Evolutionary conservation across 805 yeast genomes (phyloP), one percentile per base, ranked within the genome.

Genomic region (Metschnikowia santaceciliae): DNA sequence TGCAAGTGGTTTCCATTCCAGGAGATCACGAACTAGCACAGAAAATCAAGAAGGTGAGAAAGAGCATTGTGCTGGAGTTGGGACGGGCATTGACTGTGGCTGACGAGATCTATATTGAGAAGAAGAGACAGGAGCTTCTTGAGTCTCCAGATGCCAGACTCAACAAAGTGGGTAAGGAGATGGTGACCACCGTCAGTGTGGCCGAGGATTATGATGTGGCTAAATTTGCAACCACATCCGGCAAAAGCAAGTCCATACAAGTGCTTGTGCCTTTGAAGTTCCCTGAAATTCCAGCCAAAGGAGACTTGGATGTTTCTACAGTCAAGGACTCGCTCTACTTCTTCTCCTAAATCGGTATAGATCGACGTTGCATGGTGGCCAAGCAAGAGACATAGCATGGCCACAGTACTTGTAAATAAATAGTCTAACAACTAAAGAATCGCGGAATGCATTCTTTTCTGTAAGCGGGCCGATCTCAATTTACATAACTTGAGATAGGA

Each of bases 311-410:
- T 62, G 95, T 92, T 35, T 69, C 72, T 37, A 79, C 78, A 51
- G 85, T 91, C 40, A 77, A 78, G 62, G 80, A 83, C 46, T 88
- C 96, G 55, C 76, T 77, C 32, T 92, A 92, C 68, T 92, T 92
- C 77, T 92, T 92, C 59, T 72, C 77, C 38, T 73, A 38, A 41
- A 10, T 14, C 30, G 22, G 46, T 15, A 34, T 32, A 10, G 30
- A 42, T 42, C 20, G 46, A 22, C 37, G 37, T 32, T 32, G 45
- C 45, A 42, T 42, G 17, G 35, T 42, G 36, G 36, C 35, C 26
- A 42, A 17, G 36, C 5, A 19, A 17, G 15, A 13, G 30, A 26
- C 30, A 26, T 10, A 15, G 20, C 36, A 33, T 8, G 32, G 46
- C 46, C 38, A 33, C 46, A 8, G 26, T 22, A 42, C 46, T 23